phyloP scores from a whole-genome alignment of 2,329 filamentous ascomycete genomes.

The Diaporthe amygdali region DNA sequence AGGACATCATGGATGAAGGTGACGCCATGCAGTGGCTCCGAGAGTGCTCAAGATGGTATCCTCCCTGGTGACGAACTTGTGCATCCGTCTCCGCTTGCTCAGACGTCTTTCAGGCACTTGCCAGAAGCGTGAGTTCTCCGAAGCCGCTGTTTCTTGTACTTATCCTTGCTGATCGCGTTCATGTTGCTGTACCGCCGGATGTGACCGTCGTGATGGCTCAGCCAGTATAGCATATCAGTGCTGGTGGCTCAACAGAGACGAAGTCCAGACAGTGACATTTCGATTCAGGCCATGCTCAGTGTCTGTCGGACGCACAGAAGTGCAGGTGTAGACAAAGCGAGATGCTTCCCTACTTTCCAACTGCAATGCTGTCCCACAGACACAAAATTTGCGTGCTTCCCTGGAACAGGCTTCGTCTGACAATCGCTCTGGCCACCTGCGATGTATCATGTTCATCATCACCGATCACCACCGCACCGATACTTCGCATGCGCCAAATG shows the following conservation, averaged over 20 bases:
- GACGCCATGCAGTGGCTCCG: not conserved
- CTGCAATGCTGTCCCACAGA: too few species aligned
- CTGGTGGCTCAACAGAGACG: not conserved
- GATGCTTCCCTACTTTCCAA: not conserved
- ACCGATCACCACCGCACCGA: too few species aligned
- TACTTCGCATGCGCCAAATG: not conserved
- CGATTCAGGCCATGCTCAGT: not conserved
- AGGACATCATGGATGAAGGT: not conserved
- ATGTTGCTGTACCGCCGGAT: not conserved
- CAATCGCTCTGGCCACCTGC: not conserved
- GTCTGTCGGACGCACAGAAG: not conserved
- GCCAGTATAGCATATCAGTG: not conserved
- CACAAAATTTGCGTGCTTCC: not conserved
- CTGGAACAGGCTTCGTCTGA: not conserved
- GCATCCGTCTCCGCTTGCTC: too few species aligned
- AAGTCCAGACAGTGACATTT: not conserved
- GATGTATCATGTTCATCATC: not conserved
- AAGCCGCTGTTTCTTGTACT: not conserved
- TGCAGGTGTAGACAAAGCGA: not conserved
- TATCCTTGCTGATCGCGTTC: not conserved
- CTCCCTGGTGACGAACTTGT: not conserved
- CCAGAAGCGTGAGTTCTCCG: not conserved
- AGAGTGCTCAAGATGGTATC: too few species aligned
- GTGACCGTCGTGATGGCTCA: too few species aligned
- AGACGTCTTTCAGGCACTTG: not conserved